Evolutionary conservation across 352 stramenopile species (phyloP).

Genomic region (Aphanomyces cochlioides): DNA sequence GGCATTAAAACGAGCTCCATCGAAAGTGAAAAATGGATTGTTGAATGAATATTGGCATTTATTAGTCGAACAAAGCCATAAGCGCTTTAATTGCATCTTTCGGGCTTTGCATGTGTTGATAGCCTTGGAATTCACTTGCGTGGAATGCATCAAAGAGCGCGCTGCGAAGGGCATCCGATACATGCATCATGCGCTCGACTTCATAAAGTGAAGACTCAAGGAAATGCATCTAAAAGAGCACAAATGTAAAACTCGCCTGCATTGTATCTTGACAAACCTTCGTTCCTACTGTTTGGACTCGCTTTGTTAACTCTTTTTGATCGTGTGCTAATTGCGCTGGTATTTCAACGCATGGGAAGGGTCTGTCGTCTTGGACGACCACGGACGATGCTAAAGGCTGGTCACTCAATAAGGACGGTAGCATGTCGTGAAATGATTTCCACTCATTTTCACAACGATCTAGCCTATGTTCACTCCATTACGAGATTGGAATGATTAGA

Average conservation of each 20-base stretch:
- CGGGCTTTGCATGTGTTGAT: constrained; percentile 51
- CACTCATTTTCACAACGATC: constrained; percentile 11
- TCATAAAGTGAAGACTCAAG: constrained; percentile 23
- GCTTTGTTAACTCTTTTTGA: constrained; percentile 2
- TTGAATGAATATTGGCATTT: no score
- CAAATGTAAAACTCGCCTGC: neutral
- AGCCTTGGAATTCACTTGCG: constrained; percentile 72
- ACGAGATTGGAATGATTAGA: neutral
- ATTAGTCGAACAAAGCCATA: constrained; percentile 28
- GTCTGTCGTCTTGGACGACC: neutral
- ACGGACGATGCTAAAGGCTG: neutral
- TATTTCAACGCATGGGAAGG: neutral
- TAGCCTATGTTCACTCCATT: constrained; percentile 10
- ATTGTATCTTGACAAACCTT: constrained; percentile 7
- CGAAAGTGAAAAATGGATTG: no score
- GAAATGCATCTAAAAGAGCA: constrained; percentile 15
- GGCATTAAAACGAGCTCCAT: no score
- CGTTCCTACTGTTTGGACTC: constrained; percentile 3
- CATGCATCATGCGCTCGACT: constrained; percentile 25
- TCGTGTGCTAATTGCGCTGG: neutral
- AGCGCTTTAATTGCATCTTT: constrained; percentile 46
- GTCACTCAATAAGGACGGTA: neutral
- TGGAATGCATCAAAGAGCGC: constrained; percentile 70
- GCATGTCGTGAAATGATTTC: neutral
- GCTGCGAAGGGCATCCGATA: constrained; percentile 26